Conservation (phyloP, 495 filamentous ascomycete species). For the Letharia lupina region DNA sequence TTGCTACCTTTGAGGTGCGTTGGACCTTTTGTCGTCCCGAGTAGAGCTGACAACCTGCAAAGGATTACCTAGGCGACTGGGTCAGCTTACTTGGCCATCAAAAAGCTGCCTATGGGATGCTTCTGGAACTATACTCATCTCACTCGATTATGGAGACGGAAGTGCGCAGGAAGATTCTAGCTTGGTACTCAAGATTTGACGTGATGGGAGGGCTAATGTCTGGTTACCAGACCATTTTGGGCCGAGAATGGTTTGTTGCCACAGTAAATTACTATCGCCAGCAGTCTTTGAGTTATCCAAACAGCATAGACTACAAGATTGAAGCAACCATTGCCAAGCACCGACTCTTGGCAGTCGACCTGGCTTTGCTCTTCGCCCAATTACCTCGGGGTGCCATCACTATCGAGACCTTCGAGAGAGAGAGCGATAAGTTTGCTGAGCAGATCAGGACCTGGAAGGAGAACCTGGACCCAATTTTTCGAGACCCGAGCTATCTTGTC, state of each 20-base stretch:
- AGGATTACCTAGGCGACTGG: slow-evolving; percentile 96
- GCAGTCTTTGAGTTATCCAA: slow-evolving; percentile 51
- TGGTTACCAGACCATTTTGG: slow-evolving; percentile 62
- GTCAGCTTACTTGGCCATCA: slow-evolving; percentile 86
- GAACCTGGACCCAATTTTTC: slow-evolving; percentile 50
- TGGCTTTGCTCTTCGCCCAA: slow-evolving; percentile 69
- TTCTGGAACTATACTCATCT: slow-evolving; percentile 70
- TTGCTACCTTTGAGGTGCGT: slow-evolving; percentile 85
- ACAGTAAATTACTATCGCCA: slow-evolving; percentile 54
- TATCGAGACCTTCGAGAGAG: slow-evolving; percentile 52
- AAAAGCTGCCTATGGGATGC: slow-evolving; percentile 74
- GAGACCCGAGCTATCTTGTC: slow-evolving; percentile 50
- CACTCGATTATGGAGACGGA: slow-evolving; percentile 63
- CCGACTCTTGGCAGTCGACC: slow-evolving; percentile 69
- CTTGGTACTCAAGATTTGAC: slow-evolving; percentile 88
- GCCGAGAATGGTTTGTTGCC: slow-evolving; percentile 71
- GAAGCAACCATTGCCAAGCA: slow-evolving; percentile 55
- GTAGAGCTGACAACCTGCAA: slow-evolving; percentile 27
- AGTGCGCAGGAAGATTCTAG: slow-evolving; percentile 60
- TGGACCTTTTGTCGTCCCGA: neutral
- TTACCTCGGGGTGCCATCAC: slow-evolving; percentile 52
- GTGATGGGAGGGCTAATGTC: slow-evolving; percentile 75
- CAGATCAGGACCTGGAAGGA: slow-evolving; percentile 49
- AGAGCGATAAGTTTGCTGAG: slow-evolving; percentile 49
- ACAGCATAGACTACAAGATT: slow-evolving; percentile 55